These are phyloP conservation scores for Candida montana DNA, from an alignment of 805 yeast genomes.

Conservation along the genomic window DNA sequence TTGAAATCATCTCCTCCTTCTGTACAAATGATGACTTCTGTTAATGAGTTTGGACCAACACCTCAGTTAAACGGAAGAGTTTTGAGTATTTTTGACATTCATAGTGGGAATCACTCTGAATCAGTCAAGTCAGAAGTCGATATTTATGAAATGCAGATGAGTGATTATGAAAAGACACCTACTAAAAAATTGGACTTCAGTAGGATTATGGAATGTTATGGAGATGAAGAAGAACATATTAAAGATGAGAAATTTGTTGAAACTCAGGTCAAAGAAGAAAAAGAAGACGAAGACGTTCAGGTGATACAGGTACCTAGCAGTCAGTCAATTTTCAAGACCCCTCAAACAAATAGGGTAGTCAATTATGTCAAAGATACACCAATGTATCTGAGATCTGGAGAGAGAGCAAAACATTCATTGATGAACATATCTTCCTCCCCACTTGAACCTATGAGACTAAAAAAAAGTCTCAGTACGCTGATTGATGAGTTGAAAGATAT, in stretches of 20 bases:
- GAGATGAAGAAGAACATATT: conserved; percentile 3
- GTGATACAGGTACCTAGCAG: background rate
- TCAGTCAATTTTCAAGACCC: conserved; percentile 14
- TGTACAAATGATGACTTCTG: too few species aligned
- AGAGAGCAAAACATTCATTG: background rate
- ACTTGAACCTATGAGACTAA: conserved; percentile 21
- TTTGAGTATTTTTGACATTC: conserved; percentile 58
- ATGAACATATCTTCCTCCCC: conserved; percentile 26
- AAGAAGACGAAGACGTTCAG: background rate
- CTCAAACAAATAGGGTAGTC: conserved; percentile 11
- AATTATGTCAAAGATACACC: conserved; percentile 31
- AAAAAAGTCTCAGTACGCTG: conserved; percentile 38
- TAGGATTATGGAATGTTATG: conserved; percentile 7
- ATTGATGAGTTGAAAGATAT: conserved; percentile 41
- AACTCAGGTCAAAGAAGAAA: too few species aligned
- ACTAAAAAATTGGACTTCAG: conserved; percentile 11
- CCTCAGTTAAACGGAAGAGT: conserved; percentile 81
- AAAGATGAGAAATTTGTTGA: background rate
- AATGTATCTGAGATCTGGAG: conserved; percentile 32
- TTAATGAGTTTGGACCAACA: conserved; percentile 68
- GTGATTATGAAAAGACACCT: conserved; percentile 5
- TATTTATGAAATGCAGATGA: background rate
- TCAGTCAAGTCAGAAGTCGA: background rate
- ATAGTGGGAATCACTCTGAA: conserved; percentile 16
- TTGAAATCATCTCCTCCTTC: conserved; percentile 7